Evolutionary conservation across 2,329 filamentous ascomycete species (phyloP), one percentile per base, ranked within the genome.

Genomic region (Hirsutella thompsonii): DNA sequence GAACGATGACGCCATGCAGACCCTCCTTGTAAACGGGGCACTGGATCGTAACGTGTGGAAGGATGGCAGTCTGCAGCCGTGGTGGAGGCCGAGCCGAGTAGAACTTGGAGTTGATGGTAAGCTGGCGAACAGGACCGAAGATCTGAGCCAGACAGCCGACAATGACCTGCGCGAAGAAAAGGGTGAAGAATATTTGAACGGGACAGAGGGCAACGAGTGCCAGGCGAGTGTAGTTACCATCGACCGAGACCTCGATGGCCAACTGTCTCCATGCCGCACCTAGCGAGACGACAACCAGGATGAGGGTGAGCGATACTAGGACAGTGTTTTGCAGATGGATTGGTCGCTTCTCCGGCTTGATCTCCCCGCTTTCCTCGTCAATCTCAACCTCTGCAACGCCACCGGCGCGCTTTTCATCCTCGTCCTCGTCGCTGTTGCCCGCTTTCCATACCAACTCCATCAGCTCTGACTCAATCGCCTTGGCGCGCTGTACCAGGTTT

Each of bases 21-120:
- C 85, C 84, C 58, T 93, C 86, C 59, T 90, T 92, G 66, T 92
- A 93, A 0, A 93, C 83, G 4, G 86, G 86, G 57, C 84, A 89
- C 55, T 94, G 86, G 34, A 93, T 83, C 3, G 84, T 90, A 47
- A 86, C 70, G 54, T 86, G 83, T 2, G 82, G 83, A 14, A 89
- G 69, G 20, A 67, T 55, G 6, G 62, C 53, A 1, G 61, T 64
- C 42, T 73, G 72, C 21, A 88, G 60, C 37, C 82, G 68, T 18
- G 72, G 72, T 2, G 81, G 78, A 8, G 80, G 70, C n/a, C 70
- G 67, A 1, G 82, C 85, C 0, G 85, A 90, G 63, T 83, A 92
- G 65, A 81, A 90, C 58, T 83, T 84, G 53, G 83, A 87, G 69
- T 92, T 92, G 52, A 72, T 64, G 26, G 70, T 74, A 57, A 90